Percentiles rank a stretch among this genome's conserved stretches.
These are phyloP conservation scores for Podospora conica DNA, from an alignment of 495 filamentous ascomycete species.

Conservation along the genomic window DNA sequence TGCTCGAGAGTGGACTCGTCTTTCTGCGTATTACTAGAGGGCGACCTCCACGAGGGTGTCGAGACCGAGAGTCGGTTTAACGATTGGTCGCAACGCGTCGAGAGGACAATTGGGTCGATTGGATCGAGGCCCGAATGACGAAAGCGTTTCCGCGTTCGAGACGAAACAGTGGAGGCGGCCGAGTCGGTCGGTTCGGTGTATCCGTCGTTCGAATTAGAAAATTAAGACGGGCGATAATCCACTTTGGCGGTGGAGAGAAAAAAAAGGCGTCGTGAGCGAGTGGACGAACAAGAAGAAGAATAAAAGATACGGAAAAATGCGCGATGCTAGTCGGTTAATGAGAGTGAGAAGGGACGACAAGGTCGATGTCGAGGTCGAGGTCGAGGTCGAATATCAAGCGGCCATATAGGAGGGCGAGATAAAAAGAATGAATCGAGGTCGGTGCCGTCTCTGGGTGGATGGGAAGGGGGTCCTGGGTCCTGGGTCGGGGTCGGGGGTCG, in stretches of 20 bases:
- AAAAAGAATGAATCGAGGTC: not conserved
- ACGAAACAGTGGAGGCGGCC: not conserved
- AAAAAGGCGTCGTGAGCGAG: conserved; percentile 19
- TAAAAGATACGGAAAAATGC: conserved; percentile 15
- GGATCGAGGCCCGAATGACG: not conserved
- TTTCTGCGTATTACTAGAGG: conserved; percentile 9
- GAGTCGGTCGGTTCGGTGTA: not conserved
- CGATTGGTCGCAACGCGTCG: not conserved
- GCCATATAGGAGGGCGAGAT: conserved; percentile 8
- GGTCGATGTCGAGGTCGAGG: conserved; percentile 6
- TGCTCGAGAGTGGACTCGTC: not conserved
- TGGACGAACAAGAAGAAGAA: conserved; percentile 18
- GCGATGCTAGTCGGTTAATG: not conserved
- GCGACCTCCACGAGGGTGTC: conserved; percentile 1
- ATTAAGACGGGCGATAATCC: conserved; percentile 13
- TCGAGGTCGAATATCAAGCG: conserved; percentile 12
- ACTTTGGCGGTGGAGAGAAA: conserved; percentile 5
- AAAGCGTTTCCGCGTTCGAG: not conserved
- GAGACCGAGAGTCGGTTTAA: not conserved
- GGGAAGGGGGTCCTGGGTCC: too few species aligned
- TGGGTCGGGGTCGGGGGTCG: too few species aligned
- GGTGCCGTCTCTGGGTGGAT: not conserved
- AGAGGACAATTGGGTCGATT: not conserved
- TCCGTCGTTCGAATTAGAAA: conserved; percentile 11
- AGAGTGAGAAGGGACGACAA: not conserved